A percentile compares a stretch with the other conserved stretches of the same genome.
Conservation (phyloP, 108 stramenopile genomes). For the Chaetoceros tenuissimus region DNA sequence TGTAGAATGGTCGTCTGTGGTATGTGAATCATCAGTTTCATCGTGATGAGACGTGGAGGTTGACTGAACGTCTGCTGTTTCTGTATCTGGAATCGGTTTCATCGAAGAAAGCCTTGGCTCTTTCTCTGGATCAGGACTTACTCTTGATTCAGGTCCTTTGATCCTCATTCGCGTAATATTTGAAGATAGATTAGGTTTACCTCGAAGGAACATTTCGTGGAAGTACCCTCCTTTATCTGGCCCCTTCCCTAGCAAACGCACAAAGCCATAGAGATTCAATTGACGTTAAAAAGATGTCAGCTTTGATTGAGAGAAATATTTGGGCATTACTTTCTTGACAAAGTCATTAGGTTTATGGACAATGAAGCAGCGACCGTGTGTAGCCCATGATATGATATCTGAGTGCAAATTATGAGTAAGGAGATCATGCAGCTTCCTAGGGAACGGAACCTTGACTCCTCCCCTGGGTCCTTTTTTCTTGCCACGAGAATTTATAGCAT, state of each 20-base stretch:
- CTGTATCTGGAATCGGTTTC: too few species aligned
- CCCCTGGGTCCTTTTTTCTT: slow-evolving; percentile 8
- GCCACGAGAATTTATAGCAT: too few species aligned
- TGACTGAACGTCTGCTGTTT: too few species aligned
- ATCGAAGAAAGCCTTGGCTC: slow-evolving; percentile 75
- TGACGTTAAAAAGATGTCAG: slow-evolving; percentile 87
- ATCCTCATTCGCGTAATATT: slow-evolving; percentile 65
- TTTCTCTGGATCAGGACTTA: slow-evolving; percentile 64
- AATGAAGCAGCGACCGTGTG: slow-evolving; percentile 81
- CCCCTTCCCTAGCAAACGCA: slow-evolving; percentile 50
- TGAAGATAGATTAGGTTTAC: slow-evolving; percentile 46
- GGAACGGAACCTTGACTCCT: slow-evolving; percentile 56
- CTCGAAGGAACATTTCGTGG: slow-evolving; percentile 70
- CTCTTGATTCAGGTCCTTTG: slow-evolving; percentile 73
- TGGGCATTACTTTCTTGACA: slow-evolving; percentile 63
- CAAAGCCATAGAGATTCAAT: slow-evolving; percentile 89
- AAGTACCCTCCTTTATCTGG: slow-evolving; percentile 57
- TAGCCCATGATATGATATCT: slow-evolving; percentile 74
- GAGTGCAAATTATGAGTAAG: slow-evolving; percentile 41
- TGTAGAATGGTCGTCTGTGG: too few species aligned
- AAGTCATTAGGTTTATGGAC: slow-evolving; percentile 83
- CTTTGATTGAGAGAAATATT: slow-evolving; percentile 84
- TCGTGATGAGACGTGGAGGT: too few species aligned
- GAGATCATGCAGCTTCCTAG: slow-evolving; percentile 70
- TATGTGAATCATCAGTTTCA: too few species aligned